These are phyloP conservation scores for Saposhnikovia divaricata DNA, from an alignment of 129 eudicot genomes.

Conservation along the genomic window DNA sequence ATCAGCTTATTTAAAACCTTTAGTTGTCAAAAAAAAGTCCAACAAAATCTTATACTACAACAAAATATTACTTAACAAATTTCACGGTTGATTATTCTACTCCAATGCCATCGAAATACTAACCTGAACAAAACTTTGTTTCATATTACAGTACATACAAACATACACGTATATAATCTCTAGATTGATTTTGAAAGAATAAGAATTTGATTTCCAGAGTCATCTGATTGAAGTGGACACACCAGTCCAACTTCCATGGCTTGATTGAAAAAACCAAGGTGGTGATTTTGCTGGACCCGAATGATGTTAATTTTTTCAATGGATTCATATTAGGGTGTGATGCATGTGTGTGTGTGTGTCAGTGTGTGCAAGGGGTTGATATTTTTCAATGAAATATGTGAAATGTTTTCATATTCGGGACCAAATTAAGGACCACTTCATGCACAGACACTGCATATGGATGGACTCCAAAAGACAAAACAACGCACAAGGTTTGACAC, in stretches of 20 bases:
- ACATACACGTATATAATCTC: background rate
- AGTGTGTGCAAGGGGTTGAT: background rate
- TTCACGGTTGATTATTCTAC: too few species aligned
- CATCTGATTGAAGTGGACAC: background rate
- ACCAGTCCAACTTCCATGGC: background rate
- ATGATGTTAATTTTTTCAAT: background rate
- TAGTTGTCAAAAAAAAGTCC: too few species aligned
- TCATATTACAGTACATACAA: background rate
- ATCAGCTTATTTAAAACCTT: too few species aligned
- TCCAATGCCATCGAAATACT: too few species aligned
- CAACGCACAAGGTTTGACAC: background rate
- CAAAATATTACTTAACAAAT: too few species aligned
- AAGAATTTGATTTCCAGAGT: background rate
- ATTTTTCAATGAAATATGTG: background rate
- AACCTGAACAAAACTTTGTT: background rate
- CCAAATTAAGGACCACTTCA: background rate
- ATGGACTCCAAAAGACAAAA: background rate
- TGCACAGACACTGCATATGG: conserved; percentile 1
- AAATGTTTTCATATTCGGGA: background rate
- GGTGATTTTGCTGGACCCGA: conserved; percentile 3
- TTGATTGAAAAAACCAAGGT: conserved; percentile 2
- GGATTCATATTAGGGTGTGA: background rate
- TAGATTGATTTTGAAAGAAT: background rate
- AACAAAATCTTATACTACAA: too few species aligned
- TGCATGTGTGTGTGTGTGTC: background rate